phyloP scores from a whole-genome alignment of 2,329 filamentous ascomycete species.

The Botrytis byssoidea region DNA sequence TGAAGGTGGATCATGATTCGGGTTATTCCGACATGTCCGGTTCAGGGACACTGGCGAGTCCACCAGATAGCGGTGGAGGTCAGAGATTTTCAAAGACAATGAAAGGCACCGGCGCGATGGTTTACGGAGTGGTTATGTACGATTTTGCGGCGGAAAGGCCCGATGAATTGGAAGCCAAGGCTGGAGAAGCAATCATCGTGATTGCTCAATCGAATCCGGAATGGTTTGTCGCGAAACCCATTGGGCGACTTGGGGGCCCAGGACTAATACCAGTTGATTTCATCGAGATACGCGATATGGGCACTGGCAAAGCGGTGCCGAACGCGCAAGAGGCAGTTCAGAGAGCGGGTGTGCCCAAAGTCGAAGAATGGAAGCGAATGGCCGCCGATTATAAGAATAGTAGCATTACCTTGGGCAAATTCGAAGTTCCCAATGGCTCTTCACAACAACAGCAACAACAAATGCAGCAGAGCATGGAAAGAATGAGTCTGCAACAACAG shows the following conservation, averaged over 20 bases:
- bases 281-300: conserved; percentile 94
- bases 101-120: conserved; percentile 77
- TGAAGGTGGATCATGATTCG: conserved; percentile 78
- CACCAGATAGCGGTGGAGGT: conserved; percentile 36
- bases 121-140: conserved; percentile 96
- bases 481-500: conserved; percentile 72
- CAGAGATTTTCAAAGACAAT: conserved; percentile 42
- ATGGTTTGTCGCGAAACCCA: conserved; percentile 99
- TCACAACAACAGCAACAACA: conserved; percentile 51
- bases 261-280: conserved; percentile 95
- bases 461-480: conserved; percentile 70
- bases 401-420: conserved; percentile 93
- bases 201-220: conserved; percentile 98
- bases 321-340: conserved; percentile 84
- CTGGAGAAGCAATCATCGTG: conserved; percentile 94
- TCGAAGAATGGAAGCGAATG: conserved; percentile 99
- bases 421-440: conserved; percentile 57
- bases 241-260: conserved; percentile 90
- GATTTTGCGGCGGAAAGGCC: conserved; percentile 92
- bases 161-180: conserved; percentile 94
- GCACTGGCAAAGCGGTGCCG: conserved; percentile 74
- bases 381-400: conserved; percentile 99
- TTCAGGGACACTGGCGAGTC: conserved; percentile 36
- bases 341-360: conserved; percentile 84
- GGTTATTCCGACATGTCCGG: conserved; percentile 68